Base-by-base conservation (phyloP, 1,284 basidiomycete genomes). In the Apiotrichum sp. region DNA sequence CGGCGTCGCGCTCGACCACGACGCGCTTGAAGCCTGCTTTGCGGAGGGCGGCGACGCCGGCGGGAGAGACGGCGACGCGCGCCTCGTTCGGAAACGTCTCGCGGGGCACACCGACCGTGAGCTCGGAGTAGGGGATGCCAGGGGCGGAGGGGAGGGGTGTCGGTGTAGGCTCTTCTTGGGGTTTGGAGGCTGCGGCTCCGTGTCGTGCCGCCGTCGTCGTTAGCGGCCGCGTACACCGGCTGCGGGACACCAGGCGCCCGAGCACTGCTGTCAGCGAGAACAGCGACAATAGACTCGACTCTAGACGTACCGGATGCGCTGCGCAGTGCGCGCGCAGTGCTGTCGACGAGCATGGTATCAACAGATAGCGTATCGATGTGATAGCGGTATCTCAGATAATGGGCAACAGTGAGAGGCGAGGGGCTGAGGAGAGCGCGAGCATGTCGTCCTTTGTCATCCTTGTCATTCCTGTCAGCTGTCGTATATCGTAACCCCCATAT, bases 21-120 rank as follows among this genome's bases (percentile, higher is more conserved):
- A 91, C 82, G 54, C 80, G 80, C 14, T 75, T 69, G 69, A 91
- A 89, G 5, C 88, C 88, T 65, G 90, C 89, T 79, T 91, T 91
- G 57, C 83, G 80, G 40, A 91, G 78, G 11, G 86, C 68, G 4
- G 83, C 78, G 8, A 84, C 83, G 66, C 89, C 89, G 65, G 85
- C 81, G 4, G 88, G 88, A 1, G 89, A 88, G 14, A 91, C 77
- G 41, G 88, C 82, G 40, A 90, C 87, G 52, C 89, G 84, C 55
- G 84, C 80, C 71, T 91, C 89, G 62, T 84, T 81, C 2, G 85
- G 84, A 67, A 82, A 89, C 31, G 81, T 80, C 61, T 91, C 89
- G 53, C 81, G 80, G 8, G 88, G 88, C 31, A 88, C 82, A 40
- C 89, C 89, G 62, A 91, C 79, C n/a, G 81, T 84, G 46, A 91